phyloP scores from a whole-genome alignment of 129 eudicot genomes.

The Lactuca sativa region DNA sequence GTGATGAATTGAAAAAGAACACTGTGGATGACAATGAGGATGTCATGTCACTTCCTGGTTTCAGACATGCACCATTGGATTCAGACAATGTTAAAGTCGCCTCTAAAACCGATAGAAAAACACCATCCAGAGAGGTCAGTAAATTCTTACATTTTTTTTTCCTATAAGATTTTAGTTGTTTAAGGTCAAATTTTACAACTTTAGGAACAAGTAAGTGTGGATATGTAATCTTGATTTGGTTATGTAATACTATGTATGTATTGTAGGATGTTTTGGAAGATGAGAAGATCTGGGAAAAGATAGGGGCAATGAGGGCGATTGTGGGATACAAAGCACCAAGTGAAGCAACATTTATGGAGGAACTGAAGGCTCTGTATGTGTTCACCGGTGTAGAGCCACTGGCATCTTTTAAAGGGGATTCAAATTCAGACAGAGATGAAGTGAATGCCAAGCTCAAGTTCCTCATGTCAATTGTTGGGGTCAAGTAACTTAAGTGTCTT shows the following conservation, averaged over 20 bases:
- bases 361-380: constrained; percentile 62
- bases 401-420: constrained; percentile 28
- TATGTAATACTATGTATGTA: not conserved
- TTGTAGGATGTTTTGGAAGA: constrained; percentile 37
- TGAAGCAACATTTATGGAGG: constrained; percentile 39
- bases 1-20: constrained; percentile 7
- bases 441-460: constrained; percentile 46
- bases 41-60: constrained; percentile 24
- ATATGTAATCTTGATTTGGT: too few species aligned
- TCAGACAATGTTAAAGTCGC: constrained; percentile 10
- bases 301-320: constrained; percentile 58
- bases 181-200: too few species aligned
- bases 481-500: constrained; percentile 36
- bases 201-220: not conserved
- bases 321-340: constrained; percentile 58
- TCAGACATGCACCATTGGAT: not conserved
- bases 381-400: constrained; percentile 88
- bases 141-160: not conserved
- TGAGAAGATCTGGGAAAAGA: constrained; percentile 62
- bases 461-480: constrained; percentile 75
- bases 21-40: constrained; percentile 8
- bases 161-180: not conserved
- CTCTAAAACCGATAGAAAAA: constrained; percentile 2
- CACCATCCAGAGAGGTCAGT: constrained; percentile 26
- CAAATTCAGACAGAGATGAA: constrained; percentile 27